Base-by-base conservation (phyloP, 306 rosid genomes). In the Glycyrrhiza uralensis region DNA sequence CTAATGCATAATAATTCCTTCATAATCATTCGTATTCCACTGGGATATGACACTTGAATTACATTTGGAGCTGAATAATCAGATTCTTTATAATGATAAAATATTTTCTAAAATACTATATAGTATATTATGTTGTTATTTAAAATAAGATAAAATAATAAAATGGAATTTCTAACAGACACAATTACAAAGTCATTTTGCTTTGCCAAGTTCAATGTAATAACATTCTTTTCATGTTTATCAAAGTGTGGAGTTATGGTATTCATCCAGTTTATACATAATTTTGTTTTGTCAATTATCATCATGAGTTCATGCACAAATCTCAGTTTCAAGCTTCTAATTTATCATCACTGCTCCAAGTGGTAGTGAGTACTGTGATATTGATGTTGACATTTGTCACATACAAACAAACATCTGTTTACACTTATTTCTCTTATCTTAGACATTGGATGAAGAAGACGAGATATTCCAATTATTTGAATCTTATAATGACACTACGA, bases 401-500 rank as follows among this genome's bases (percentile, higher is more conserved):
- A n/a, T 24, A 50, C 45, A 26, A 20, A 28, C 8, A 30, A 14
- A 39, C 23, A 39, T 14, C 3, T 23, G 24, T 28, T 3, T 7
- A 13, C 54, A 39, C 14, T 33, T 56, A 32, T 32, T 42, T 71
- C 13, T 41, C 56, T 52, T 61, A 32, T 52, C 14, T 23, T 29
- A 32, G 19, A 44, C 26, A 44, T 64, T 47, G 12, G 28, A 4
- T 72, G 22, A 42, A 63, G 46, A 33, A 63, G 38, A 41, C 46
- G 18, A 49, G 39, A 60, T 50, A 50, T 69, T 39, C 32, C 23
- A 13, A 44, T 66, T 79, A 28, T 9, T 49, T 58, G 76, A 65
- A 36, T 51, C 58, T 63, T 79, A 29, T 68, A n/a, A 64, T 32
- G 59, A 73, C 54, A 39, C 50, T 44, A 36, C 32, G 55, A 26